Conservation (phyloP, 257 asterid species). For the Nicotiana tabacum region DNA sequence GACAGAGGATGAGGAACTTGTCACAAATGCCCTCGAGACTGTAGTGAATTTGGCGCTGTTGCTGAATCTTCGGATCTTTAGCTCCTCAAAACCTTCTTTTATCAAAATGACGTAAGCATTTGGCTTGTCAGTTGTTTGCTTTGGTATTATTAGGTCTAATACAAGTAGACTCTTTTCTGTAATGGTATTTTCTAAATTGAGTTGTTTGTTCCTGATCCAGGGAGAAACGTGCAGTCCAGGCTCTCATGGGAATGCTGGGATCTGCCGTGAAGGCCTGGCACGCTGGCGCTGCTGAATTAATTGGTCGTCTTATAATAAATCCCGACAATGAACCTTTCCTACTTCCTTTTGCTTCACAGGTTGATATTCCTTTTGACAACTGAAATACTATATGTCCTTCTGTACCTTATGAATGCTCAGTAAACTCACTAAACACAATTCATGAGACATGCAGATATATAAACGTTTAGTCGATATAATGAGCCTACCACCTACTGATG, state of each 20-base stretch:
- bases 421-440: not conserved
- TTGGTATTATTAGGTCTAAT: conserved; percentile 8
- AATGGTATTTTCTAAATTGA: conserved; percentile 4
- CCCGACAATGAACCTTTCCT: conserved; percentile 93
- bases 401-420: not conserved
- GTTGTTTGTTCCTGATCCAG: conserved; percentile 29
- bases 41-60: conserved; percentile 82
- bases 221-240: conserved; percentile 84
- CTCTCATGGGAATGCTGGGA: conserved; percentile 85
- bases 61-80: conserved; percentile 85
- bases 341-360: conserved; percentile 90
- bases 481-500: conserved; percentile 81
- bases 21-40: conserved; percentile 83
- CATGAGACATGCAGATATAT: conserved; percentile 50
- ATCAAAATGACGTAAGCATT: conserved; percentile 75
- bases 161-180: conserved; percentile 10
- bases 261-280: conserved; percentile 93
- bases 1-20: conserved; percentile 98
- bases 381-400: not conserved
- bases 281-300: conserved; percentile 89
- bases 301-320: conserved; percentile 88
- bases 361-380: conserved; percentile 16
- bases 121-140: conserved; percentile 3
- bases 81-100: conserved; percentile 82
- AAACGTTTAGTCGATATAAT: conserved; percentile 76